Evolutionary conservation across 441 rosid species (phyloP), one percentile per base, ranked within the genome.

Genomic region (Kokia cookei): DNA sequence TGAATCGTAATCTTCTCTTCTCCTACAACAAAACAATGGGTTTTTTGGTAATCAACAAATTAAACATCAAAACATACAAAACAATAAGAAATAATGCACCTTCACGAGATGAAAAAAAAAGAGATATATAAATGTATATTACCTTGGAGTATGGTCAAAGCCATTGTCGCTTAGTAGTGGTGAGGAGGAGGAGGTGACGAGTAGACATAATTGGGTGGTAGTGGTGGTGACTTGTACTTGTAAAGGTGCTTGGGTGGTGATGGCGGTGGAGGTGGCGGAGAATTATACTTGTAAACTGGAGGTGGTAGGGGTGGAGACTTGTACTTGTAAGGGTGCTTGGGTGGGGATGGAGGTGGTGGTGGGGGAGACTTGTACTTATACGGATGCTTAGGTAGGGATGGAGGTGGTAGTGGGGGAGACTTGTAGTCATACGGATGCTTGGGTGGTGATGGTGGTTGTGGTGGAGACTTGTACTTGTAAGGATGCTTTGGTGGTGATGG

Each of bases 181-280:
- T 45, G 68, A 35, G 76, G 86, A 51, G 83, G 81, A 75, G 78
- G 83, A 4, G 81, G 81, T 55, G 81, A 78, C 10, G 73, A 32
- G 42, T 75, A 81, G 71, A 53, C 17, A 40, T 81, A 77, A 42
- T 71, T 74, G 6, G 77, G 75, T n/a, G 84, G 73, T 32, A 75
- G 37, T 11, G 60, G 77, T 1, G 66, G 79, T 53, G 81, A 7
- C 22, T 19, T 19, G 22, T 19, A 19, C 22, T 19, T 58, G 27
- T 75, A 77, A 22, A 66, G 74, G 0, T 72, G 75, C 32, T 71
- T 74, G 6, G 77, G 75, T n/a, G 81, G 73, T 32, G 78, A n/a
- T 11, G 60, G 77, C 1, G 66, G 79, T 53, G 35, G 5, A 29
- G 53, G 76, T 11, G 65, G 79, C 43, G 81, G 9, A 48, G 35